Evolutionary conservation across 306 rosid genomes (phyloP).

Genomic region (Vigna trinervia): DNA sequence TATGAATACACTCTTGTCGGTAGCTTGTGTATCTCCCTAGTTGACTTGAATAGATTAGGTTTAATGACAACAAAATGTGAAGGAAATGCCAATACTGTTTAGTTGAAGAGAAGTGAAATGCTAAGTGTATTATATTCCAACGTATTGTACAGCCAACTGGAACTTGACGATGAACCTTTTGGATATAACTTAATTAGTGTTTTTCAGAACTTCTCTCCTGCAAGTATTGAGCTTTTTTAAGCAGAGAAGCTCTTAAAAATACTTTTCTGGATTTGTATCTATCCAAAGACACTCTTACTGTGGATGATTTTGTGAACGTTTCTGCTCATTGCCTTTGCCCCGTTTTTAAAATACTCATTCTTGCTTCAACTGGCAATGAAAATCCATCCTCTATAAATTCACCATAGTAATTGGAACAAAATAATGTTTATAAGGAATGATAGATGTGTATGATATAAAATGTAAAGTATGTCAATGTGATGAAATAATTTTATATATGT

Average conservation of each 20-base stretch:
- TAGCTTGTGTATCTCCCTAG: conserved; percentile 8
- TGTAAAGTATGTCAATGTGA: too few species aligned
- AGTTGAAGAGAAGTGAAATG: conserved; percentile 25
- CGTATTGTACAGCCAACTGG: conserved; percentile 34
- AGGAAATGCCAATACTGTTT: not conserved
- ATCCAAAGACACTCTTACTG: not conserved
- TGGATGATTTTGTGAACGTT: not conserved
- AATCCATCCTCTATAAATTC: not conserved
- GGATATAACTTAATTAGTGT: too few species aligned
- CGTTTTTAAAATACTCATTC: not conserved
- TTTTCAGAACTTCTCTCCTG: too few species aligned
- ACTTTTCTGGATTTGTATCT: too few species aligned
- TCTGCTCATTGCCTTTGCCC: not conserved
- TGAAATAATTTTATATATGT: too few species aligned
- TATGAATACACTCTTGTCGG: conserved; percentile 48
- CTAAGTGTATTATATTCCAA: not conserved
- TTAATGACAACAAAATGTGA: not conserved
- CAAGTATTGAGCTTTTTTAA: too few species aligned
- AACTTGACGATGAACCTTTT: too few species aligned
- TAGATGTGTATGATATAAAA: too few species aligned
- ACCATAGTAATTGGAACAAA: not conserved
- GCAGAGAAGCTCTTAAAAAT: too few species aligned
- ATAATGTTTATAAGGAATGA: too few species aligned
- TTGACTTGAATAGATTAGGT: conserved; percentile 24
- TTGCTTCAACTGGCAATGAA: conserved; percentile 7